A percentile compares a stretch with the other conserved stretches of the same genome.
These are phyloP conservation scores for Lentinula boryana DNA, from an alignment of 768 basidiomycete species.

Conservation along the genomic window DNA sequence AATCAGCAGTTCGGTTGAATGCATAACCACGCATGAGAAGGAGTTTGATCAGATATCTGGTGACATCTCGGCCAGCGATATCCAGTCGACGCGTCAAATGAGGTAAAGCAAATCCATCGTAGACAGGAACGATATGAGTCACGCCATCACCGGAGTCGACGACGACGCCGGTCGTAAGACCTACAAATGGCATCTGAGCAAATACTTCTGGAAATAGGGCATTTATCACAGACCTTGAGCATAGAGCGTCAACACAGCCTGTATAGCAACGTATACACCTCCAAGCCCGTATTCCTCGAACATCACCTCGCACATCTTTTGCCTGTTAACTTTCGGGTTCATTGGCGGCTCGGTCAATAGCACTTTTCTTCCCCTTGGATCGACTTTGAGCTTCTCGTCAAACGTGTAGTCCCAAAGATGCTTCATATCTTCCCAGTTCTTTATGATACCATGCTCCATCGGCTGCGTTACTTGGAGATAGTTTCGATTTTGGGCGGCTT, in stretches of 20 bases:
- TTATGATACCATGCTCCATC: conserved; percentile 98
- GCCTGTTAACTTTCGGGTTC: conserved; percentile 93
- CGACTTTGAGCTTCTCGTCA: conserved; percentile 86
- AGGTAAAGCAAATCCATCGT: conserved; percentile 93
- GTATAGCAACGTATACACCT: conserved; percentile 96
- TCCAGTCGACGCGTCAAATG: conserved; percentile 93
- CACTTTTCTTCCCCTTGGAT: conserved; percentile 83
- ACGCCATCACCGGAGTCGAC: conserved; percentile 99
- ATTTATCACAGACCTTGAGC: conserved; percentile 74
- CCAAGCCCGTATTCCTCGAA: conserved; percentile 98
- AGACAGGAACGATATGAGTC: conserved; percentile 98
- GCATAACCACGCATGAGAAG: conserved; percentile 99
- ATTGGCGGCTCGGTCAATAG: conserved; percentile 97
- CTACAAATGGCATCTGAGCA: conserved; percentile 30
- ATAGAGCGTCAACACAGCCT: conserved; percentile 96
- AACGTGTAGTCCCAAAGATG: conserved; percentile 99
- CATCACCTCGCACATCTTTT: conserved; percentile 97
- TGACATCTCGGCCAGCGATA: conserved; percentile 97
- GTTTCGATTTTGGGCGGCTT: conserved; percentile 89
- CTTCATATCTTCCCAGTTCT: conserved; percentile 99
- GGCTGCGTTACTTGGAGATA: conserved; percentile 97
- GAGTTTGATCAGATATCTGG: conserved; percentile 98
- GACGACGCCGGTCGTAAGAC: conserved; percentile 96
- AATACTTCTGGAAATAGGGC: background rate
- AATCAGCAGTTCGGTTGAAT: conserved; percentile 98